Evolutionary conservation across 2,329 filamentous ascomycete species (phyloP), one percentile per base, ranked within the genome.

Genomic region (Catunica adiposa): DNA sequence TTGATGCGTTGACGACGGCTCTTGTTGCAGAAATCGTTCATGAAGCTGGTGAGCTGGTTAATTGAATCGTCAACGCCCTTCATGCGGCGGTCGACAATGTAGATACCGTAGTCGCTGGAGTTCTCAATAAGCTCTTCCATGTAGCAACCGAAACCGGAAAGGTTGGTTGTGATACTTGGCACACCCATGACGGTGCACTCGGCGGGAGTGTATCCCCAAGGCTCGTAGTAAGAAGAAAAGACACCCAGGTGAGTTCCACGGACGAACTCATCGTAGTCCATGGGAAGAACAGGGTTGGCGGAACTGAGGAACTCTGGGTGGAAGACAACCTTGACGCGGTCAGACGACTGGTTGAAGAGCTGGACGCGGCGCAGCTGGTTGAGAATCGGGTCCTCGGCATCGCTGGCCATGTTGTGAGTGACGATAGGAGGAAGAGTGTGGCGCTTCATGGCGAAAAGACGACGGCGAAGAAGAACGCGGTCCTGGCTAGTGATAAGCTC

Each of bases 111-210:
- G 69, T 98, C 92, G 61, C 85, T 86, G 42, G 90, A 94, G 70
- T 97, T 97, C 71, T 97, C 90, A 62, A 98, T 97, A 62, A 97
- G 73, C 70, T 97, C 92, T 69, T 98, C 92, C 92, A 98, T 98
- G 70, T 98, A 97, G 71, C 92, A 97, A 52, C 92, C 92, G 65
- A 98, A 98, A 20, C 92, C 92, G 5, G 92, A 97, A 47, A 98
- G 73, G 69, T 98, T 98, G 26, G 90, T 97, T 9, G 92, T 97
- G 70, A 98, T 96, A 69, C 88, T 95, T 46, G 92, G 92, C 42
- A 98, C 89, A 63, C 92, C 92, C 92, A 97, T 97, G 60, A 97
- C 92, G 0, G 92, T 97, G 70, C 92, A 98, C 69, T 97, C 92
- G 54, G 92, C 90, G 0, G 90, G 92, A 1, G 92, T 98, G 70